phyloP scores from a whole-genome alignment of 1,284 basidiomycete genomes.

The Pseudozyma sp. region DNA sequence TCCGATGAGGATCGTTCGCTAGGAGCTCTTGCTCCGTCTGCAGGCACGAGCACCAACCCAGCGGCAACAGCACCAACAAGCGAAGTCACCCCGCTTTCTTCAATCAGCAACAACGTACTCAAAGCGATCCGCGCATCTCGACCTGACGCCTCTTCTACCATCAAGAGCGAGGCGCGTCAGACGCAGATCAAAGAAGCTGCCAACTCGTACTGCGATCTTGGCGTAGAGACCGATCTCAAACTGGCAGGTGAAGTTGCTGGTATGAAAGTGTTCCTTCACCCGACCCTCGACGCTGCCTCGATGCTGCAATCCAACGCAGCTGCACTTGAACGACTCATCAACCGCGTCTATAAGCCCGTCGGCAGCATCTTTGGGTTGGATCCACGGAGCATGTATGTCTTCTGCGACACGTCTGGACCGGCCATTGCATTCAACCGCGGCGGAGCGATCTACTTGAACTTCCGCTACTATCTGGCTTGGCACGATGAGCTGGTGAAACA shows the following conservation, averaged over 20 bases:
- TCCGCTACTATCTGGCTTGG: slow-evolving; percentile 85
- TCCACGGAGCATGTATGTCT: slow-evolving; percentile 82
- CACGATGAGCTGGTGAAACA: slow-evolving; percentile 79
- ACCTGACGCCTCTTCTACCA: slow-evolving; percentile 67
- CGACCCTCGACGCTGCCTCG: slow-evolving; percentile 53
- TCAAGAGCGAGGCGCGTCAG: slow-evolving; percentile 65
- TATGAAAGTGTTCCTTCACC: slow-evolving; percentile 69
- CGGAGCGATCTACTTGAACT: slow-evolving; percentile 88
- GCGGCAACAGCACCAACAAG: slow-evolving; percentile 44
- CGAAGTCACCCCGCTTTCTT: slow-evolving; percentile 65
- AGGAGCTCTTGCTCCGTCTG: slow-evolving; percentile 12
- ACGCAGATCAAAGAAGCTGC: slow-evolving; percentile 69
- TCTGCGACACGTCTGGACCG: slow-evolving; percentile 83
- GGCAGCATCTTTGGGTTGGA: slow-evolving; percentile 69
- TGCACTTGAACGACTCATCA: slow-evolving; percentile 67
- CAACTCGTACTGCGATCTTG: slow-evolving; percentile 69
- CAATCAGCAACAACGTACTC: slow-evolving; percentile 68
- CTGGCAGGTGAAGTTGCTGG: slow-evolving; percentile 69
- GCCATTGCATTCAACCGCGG: slow-evolving; percentile 93
- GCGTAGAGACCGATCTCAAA: slow-evolving; percentile 66
- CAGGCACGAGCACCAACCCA: slow-evolving; percentile 4
- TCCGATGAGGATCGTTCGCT: slow-evolving; percentile 29
- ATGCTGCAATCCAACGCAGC: slow-evolving; percentile 63
- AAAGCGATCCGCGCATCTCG: slow-evolving; percentile 69
- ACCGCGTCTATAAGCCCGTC: slow-evolving; percentile 66